Conservation (phyloP, 164 flowering plant genomes). For the Stephania yunnanensis region DNA sequence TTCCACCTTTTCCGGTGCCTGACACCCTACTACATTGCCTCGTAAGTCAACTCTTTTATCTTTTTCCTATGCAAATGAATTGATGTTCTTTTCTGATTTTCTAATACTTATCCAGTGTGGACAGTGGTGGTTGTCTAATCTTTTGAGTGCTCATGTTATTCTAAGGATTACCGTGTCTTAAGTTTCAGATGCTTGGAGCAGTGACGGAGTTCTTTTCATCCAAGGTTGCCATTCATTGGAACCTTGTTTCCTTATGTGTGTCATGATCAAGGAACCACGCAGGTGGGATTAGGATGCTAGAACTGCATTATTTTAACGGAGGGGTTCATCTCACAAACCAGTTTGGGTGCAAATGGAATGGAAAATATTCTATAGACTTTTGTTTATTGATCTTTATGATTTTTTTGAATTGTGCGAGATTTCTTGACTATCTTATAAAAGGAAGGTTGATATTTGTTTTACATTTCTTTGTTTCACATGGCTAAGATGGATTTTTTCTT, state of each 20-base stretch:
- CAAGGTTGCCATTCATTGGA: slow-evolving; percentile 65
- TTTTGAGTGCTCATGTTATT: slow-evolving; percentile 45
- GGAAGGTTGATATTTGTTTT: slow-evolving; percentile 8
- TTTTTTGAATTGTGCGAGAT: slow-evolving; percentile 35
- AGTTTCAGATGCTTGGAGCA: slow-evolving; percentile 99
- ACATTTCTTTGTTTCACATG: slow-evolving; percentile 2
- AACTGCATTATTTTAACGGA: slow-evolving; percentile 27
- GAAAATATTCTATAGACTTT: slow-evolving; percentile 33
- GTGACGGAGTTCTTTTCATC: slow-evolving; percentile 53
- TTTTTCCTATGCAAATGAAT: slow-evolving; percentile 6
- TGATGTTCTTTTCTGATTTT: slow-evolving; percentile 18
- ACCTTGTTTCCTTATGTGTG: slow-evolving; percentile 67
- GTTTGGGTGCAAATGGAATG: slow-evolving; percentile 37
- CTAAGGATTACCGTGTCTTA: slow-evolving; percentile 87
- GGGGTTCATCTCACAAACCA: slow-evolving; percentile 25
- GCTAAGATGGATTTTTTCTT: slow-evolving; percentile 20
- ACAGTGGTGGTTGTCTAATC: slow-evolving; percentile 33
- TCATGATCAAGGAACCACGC: slow-evolving; percentile 68
- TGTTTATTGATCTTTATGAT: slow-evolving; percentile 38
- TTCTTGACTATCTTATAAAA: slow-evolving; percentile 16
- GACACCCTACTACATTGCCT: slow-evolving; percentile 56
- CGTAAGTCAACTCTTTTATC: slow-evolving; percentile 41
- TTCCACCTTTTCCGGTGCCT: slow-evolving; percentile 82
- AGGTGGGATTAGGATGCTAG: slow-evolving; percentile 92
- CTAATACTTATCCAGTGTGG: slow-evolving; percentile 36